Conservation (phyloP, 2,329 filamentous ascomycete genomes). For the Pseudopithomyces chartarum region DNA sequence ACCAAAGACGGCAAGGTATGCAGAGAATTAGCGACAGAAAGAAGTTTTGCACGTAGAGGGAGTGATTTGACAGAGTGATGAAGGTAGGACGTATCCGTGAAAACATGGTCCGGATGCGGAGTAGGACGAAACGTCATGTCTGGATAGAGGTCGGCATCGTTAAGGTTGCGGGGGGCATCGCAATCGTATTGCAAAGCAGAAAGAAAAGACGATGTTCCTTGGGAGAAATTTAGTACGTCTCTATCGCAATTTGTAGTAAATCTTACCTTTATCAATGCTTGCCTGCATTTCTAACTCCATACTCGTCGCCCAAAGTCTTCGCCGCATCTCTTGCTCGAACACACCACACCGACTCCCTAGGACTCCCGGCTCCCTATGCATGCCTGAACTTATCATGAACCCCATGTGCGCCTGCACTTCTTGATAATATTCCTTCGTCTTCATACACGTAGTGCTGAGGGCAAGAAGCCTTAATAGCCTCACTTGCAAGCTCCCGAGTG, state of each 20-base stretch:
- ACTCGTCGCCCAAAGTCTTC: conserved; percentile 61
- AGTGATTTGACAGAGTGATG: conserved; percentile 13
- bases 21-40: conserved; percentile 15
- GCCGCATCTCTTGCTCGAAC: conserved; percentile 56
- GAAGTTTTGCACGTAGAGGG: conserved; percentile 15
- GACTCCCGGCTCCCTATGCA: conserved; percentile 54
- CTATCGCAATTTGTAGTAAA: neutral
- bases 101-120: conserved; percentile 17
- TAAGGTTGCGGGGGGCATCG: conserved; percentile 53
- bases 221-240: neutral
- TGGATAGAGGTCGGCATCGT: conserved; percentile 51
- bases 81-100: conserved; percentile 27
- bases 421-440: conserved; percentile 34
- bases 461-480: conserved; percentile 56
- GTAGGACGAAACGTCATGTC: conserved; percentile 15
- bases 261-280: conserved; percentile 52
- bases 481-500: conserved; percentile 54
- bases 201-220: conserved; percentile 52
- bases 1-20: conserved; percentile 10
- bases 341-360: conserved; percentile 33
- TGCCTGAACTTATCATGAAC: conserved; percentile 55
- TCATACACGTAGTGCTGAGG: conserved; percentile 53
- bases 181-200: conserved; percentile 53
- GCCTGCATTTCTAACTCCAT: conserved; percentile 60
- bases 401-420: conserved; percentile 43